Evolutionary conservation across 345 rosid species (phyloP), one percentile per base, ranked within the genome.

Genomic region (Hibiscus mutabilis): DNA sequence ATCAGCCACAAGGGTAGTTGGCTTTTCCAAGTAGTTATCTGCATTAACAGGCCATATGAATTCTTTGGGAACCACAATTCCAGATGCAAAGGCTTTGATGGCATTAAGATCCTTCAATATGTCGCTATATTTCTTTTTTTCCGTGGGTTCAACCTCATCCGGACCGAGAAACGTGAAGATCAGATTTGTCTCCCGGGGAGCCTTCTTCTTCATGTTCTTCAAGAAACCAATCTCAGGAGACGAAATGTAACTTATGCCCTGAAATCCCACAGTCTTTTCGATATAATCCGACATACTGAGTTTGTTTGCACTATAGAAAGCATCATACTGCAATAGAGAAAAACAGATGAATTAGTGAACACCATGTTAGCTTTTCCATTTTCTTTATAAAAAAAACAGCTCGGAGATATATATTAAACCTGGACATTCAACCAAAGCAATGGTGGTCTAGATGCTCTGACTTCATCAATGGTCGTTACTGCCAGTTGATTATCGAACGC

Each of bases 161-260:
- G 72, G 72, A 10, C 79, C 84, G 52, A 66, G 82, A 74, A 82
- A 55, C 60, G 33, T 71, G 10, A 86, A 79, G 60, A 90, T 44
- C 46, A 84, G 92, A 77, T 81, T 88, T 10, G 79, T 84, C 73
- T 47, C 82, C 66, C 24, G 83, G 29, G 82, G 79, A 59, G 87
- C 82, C 35, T 79, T 83, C 53, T 73, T 74, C 8, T 73, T 78
- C 21, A 90, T 73, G 67, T 78, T 78, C 86, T 84, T 90, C 83
- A 95, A 76, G 81, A 95, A 89, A 57, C 86, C 89, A 5, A 92
- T 84, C 73, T 95, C 99, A 0, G 98, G 91, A 71, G 91, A 89
- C 19, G 98, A 90, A 19, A 92, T 58, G 83, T 76, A 78, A 33
- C 27, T 70, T 10, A 77, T 2, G 24, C 58, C 58, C n/a, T 65